A percentile compares a stretch with the other conserved stretches of the same genome.
These are phyloP conservation scores for Leptographium galeiforme DNA, from an alignment of 2,329 filamentous ascomycete genomes.

Conservation along the genomic window DNA sequence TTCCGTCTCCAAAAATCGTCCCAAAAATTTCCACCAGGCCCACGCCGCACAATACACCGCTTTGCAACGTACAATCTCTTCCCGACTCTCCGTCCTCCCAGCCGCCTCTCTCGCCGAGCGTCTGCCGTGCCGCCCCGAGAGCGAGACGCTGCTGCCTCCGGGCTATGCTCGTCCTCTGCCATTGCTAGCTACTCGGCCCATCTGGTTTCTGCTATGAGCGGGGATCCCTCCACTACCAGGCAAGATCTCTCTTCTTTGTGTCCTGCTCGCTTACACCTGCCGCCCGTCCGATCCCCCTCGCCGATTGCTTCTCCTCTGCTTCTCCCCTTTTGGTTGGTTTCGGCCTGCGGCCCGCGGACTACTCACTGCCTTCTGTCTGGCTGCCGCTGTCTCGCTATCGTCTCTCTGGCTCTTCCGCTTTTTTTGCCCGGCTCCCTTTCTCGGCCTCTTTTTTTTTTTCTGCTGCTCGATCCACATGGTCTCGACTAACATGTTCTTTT, in stretches of 20 bases:
- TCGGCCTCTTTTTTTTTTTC: background rate
- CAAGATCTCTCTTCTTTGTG: slow-evolving; percentile 9
- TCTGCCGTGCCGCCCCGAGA: background rate
- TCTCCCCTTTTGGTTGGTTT: background rate
- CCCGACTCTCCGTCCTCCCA: background rate
- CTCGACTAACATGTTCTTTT: slow-evolving; percentile 8
- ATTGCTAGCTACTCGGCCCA: slow-evolving; percentile 1
- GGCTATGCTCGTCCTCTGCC: slow-evolving; percentile 4
- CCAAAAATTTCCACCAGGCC: background rate
- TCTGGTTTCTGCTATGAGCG: slow-evolving; percentile 44
- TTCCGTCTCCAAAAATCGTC: background rate
- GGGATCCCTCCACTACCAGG: slow-evolving; percentile 43
- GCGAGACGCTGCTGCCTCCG: background rate
- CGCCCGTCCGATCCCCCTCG: slow-evolving; percentile 1
- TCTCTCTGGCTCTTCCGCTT: background rate
- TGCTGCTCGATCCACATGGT: slow-evolving; percentile 6
- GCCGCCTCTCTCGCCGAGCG: background rate
- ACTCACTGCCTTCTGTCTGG: no score
- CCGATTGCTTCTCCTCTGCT: background rate
- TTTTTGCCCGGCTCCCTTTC: background rate
- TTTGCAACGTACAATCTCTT: background rate
- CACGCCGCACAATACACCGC: slow-evolving; percentile 2
- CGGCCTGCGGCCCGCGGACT: no score
- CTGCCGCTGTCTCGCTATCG: background rate
- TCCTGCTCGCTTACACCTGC: background rate